phyloP scores from a whole-genome alignment of 208 protist genomes.

The Herpetomonas samuelpessoai region DNA sequence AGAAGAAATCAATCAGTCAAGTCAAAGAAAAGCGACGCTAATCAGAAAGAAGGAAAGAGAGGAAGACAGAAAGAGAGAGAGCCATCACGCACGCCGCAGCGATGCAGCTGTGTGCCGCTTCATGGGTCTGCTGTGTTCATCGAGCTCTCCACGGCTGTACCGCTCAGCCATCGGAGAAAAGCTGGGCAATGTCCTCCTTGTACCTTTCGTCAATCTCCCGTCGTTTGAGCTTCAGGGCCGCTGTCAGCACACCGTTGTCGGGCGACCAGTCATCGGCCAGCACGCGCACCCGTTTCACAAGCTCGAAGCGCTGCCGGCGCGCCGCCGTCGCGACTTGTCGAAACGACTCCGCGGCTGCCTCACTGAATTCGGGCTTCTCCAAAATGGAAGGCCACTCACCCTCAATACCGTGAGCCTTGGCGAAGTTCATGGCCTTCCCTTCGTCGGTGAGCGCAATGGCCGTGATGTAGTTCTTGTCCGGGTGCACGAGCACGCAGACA shows the following conservation, averaged over 20 bases:
- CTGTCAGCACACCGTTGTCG: conserved; percentile 45
- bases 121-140: too few relatives aligned
- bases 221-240: conserved; percentile 28
- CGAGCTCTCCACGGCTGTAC: too few relatives aligned
- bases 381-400: conserved; percentile 20
- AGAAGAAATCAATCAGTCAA: too few relatives aligned
- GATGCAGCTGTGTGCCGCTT: too few relatives aligned
- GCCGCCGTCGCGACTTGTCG: neutral
- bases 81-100: too few relatives aligned
- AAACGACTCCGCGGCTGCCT: conserved; percentile 16
- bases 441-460: conserved; percentile 57
- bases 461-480: conserved; percentile 68
- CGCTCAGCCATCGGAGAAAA: conserved; percentile 17
- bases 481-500: conserved; percentile 77
- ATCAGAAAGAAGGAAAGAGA: too few relatives aligned
- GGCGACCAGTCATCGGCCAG: conserved; percentile 32
- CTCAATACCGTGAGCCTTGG: conserved; percentile 30
- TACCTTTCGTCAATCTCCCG: conserved; percentile 22
- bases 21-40: too few relatives aligned
- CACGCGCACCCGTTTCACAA: conserved; percentile 18
- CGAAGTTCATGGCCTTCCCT: conserved; percentile 40
- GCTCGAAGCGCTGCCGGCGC: conserved; percentile 16
- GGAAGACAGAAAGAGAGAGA: too few relatives aligned
- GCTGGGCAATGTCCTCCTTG: conserved; percentile 17
- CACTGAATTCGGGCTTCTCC: conserved; percentile 8